Conservation (phyloP, 1,284 basidiomycete genomes). For the Ganoderma meredithae region DNA sequence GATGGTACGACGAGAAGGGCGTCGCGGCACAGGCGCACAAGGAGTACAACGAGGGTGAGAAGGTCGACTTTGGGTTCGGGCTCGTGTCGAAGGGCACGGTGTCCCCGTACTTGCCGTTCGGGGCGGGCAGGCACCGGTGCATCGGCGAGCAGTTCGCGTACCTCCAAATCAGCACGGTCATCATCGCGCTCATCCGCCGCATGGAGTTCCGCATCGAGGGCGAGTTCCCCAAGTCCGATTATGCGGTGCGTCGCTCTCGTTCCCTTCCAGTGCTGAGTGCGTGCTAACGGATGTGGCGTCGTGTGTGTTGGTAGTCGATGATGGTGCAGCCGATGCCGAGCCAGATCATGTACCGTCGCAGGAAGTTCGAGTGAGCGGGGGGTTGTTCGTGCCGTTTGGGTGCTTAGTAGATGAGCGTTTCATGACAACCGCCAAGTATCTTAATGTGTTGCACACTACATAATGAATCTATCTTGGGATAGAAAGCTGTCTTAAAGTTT, state of each 20-base stretch:
- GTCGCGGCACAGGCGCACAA: conserved; percentile 80
- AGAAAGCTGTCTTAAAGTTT: neutral
- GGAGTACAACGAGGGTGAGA: conserved; percentile 84
- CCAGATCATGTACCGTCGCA: conserved; percentile 54
- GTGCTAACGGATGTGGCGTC: neutral
- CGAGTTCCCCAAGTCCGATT: conserved; percentile 86
- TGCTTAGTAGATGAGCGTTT: neutral
- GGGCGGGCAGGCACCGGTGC: conserved; percentile 93
- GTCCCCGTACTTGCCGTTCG: conserved; percentile 94
- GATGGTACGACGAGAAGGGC: conserved; percentile 87
- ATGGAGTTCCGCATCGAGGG: conserved; percentile 78
- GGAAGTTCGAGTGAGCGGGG: conserved; percentile 41
- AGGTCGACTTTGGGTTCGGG: conserved; percentile 97
- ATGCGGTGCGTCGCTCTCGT: conserved; percentile 69
- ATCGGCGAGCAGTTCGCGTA: conserved; percentile 99
- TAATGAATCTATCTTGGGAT: neutral
- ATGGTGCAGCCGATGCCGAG: conserved; percentile 42
- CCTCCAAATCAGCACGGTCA: conserved; percentile 88
- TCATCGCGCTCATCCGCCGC: conserved; percentile 81
- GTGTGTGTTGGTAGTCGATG: conserved; percentile 37
- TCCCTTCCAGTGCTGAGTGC: neutral
- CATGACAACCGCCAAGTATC: conserved; percentile 9
- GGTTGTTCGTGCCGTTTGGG: neutral
- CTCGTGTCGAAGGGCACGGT: conserved; percentile 93
- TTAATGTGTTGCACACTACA: neutral